Evolutionary conservation across 2,329 filamentous ascomycete genomes (phyloP), one percentile per base, ranked within the genome.

Genomic region (Colletotrichum salicis): DNA sequence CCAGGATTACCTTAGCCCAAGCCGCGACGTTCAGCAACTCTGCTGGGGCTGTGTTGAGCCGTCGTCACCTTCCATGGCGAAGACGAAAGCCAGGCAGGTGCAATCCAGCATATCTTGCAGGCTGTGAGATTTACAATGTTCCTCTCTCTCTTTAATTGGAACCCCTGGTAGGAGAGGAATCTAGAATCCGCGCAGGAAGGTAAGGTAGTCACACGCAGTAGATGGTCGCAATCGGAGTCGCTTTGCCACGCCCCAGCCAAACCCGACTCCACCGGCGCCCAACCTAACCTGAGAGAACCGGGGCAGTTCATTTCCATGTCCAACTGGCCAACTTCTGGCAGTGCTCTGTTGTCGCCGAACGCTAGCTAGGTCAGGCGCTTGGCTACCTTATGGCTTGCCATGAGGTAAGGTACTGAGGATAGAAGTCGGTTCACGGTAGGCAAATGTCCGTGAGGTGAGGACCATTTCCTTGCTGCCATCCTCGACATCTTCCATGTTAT

Each of bases 1-100:
- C 41, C 8, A 11, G 7, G 41, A 41, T 19, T 19, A 48, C 19
- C 8, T 3, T 5, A 48, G 41, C 19, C 41, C 19, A 10, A 48
- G 41, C 41, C 27, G 22, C 52, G 24, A 29, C 54, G 31, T 56
- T 71, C 52, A 62, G 64, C 57, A 35, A 51, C 13, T 15, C 54
- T 33, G 29, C 13, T 62, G 68, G 15, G 68, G 68, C 68, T 67
- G 57, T 71, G 68, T 52, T 52, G 19, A 12, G 64, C 58, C 24
- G 15, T 68, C 56, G 56, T 67, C 56, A 61, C 48, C 15, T 19
- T 29, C 31, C 41, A 55, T 31, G 51, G 22, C 37, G 59, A 41
- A 24, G 58, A 52, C 27, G 54, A 5, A 29, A 29, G 5, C 27
- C 37, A 69, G 24, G 22, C 52, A 64, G 24, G 37, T n/a, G 24